These are phyloP conservation scores for Eragrostis curvula DNA, from an alignment of 176 grass and related monocot species.

Conservation along the genomic window DNA sequence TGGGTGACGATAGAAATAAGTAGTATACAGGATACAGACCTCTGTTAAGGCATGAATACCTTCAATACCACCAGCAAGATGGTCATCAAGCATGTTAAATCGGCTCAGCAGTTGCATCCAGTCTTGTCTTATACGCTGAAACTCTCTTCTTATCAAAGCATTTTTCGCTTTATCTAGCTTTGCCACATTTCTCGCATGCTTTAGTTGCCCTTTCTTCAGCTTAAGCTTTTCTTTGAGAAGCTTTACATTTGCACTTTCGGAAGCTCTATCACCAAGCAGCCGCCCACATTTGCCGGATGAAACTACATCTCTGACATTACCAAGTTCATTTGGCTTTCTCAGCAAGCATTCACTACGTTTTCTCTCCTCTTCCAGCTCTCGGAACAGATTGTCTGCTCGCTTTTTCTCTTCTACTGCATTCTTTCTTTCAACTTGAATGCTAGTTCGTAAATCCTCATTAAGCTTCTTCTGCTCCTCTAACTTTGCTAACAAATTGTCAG, in stretches of 20 bases:
- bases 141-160: conserved; percentile 69
- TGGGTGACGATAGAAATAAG: conserved; percentile 33
- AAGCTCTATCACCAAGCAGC: conserved; percentile 23
- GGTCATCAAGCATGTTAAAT: conserved; percentile 77
- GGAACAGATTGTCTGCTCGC: conserved; percentile 49
- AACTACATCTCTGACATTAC: conserved; percentile 28
- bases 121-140: conserved; percentile 66
- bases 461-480: conserved; percentile 76
- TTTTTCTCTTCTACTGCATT: conserved; percentile 49
- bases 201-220: conserved; percentile 81
- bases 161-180: conserved; percentile 77
- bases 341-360: conserved; percentile 45
- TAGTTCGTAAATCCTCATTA: conserved; percentile 50
- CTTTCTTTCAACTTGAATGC: conserved; percentile 52
- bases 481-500: conserved; percentile 60
- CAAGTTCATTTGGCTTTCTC: conserved; percentile 47
- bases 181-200: conserved; percentile 63
- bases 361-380: conserved; percentile 74
- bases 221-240: conserved; percentile 92
- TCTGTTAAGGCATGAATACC: conserved; percentile 64
- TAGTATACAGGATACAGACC: conserved; percentile 64
- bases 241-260: conserved; percentile 58
- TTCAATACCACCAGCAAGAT: conserved; percentile 62
- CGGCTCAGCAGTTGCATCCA: conserved; percentile 62
- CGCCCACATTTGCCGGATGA: conserved; percentile 40